phyloP scores from a whole-genome alignment of 768 basidiomycete genomes.

The Lepiota venenata region DNA sequence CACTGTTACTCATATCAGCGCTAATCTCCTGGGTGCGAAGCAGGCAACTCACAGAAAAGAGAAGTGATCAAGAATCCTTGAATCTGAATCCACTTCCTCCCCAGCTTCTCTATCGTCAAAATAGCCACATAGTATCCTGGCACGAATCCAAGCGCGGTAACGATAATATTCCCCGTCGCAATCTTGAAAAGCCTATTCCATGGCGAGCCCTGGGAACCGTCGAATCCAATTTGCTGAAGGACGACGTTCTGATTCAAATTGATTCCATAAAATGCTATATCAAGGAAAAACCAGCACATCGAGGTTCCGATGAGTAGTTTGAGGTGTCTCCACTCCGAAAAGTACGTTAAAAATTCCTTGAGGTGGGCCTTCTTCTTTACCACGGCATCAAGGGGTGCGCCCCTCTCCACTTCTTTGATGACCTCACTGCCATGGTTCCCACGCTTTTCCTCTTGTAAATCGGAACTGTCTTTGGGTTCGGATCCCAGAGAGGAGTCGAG shows the following conservation, averaged over 20 bases:
- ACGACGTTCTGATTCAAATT: conserved; percentile 72
- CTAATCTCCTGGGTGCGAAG: neutral
- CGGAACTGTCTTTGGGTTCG: neutral
- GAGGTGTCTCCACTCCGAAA: conserved; percentile 68
- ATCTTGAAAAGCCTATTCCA: conserved; percentile 69
- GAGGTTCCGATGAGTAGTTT: conserved; percentile 68
- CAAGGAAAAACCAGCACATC: conserved; percentile 72
- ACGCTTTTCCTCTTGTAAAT: neutral
- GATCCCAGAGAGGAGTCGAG: conserved; percentile 4
- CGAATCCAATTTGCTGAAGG: conserved; percentile 70
- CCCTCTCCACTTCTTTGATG: conserved; percentile 4
- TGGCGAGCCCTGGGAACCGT: conserved; percentile 48
- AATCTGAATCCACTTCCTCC: conserved; percentile 73
- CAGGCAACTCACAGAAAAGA: conserved; percentile 50
- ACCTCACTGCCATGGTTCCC: too few species aligned
- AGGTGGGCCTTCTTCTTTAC: conserved; percentile 49
- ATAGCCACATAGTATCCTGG: conserved; percentile 59
- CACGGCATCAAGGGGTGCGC: conserved; percentile 19
- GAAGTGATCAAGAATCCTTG: conserved; percentile 72
- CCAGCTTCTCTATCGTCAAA: conserved; percentile 67
- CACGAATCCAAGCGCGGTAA: conserved; percentile 74
- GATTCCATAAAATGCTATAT: conserved; percentile 81
- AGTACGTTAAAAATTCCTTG: conserved; percentile 60
- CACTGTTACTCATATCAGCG: conserved; percentile 31
- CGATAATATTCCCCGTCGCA: conserved; percentile 64